These are phyloP conservation scores for grape (Vitis vinifera) DNA, from an alignment of 164 flowering plant genomes.

Conservation along the genomic window ASM3070453v1 NC_081808.1:19806501-19807000, in stretches of 20 bases:
- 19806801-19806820: slow-evolving; percentile 89
- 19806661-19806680: no score
- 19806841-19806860: slow-evolving; percentile 72
- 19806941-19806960: slow-evolving; percentile 47
- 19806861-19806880: not conserved
- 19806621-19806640: no score
- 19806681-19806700: no score
- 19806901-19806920: not conserved
- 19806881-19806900: no score
- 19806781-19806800: slow-evolving; percentile 98
- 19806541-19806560: no score
- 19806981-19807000: slow-evolving; percentile 91
- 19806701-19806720: not conserved
- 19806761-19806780: slow-evolving; percentile 98
- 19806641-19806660: no score
- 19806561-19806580: no score
- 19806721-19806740: slow-evolving; percentile 48
- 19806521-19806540: no score
- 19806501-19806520: no score
- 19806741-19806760: slow-evolving; percentile 78
- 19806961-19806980: slow-evolving; percentile 96
- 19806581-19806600: no score
- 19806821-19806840: slow-evolving; percentile 76
- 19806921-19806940: no score
- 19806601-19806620: no score